These are phyloP conservation scores for Goniomonas avonlea DNA, from an alignment of 78 protist species.

Conservation along the genomic window DNA sequence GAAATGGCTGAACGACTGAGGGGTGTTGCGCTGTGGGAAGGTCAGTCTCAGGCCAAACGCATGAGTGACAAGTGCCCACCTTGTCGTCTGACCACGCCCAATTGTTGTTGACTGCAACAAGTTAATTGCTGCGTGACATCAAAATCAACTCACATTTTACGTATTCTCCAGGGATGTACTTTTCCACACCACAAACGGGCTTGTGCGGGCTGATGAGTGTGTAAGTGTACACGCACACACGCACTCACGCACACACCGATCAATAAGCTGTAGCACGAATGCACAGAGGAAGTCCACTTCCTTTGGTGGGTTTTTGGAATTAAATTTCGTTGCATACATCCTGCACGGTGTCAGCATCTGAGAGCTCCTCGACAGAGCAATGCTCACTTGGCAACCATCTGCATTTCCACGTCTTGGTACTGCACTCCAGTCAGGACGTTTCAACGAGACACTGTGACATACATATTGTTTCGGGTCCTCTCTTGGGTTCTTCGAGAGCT, in stretches of 20 bases:
- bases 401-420: conserved; percentile 19
- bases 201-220: background rate
- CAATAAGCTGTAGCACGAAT: background rate
- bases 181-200: background rate
- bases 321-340: background rate
- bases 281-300: background rate
- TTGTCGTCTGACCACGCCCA: background rate
- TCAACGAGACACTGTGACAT: too few species aligned
- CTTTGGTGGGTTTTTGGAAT: background rate
- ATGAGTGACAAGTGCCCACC: background rate
- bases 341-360: too few species aligned
- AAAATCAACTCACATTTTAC: too few species aligned
- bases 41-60: too few species aligned
- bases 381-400: conserved; percentile 22
- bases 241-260: conserved; percentile 1
- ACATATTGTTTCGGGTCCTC: too few species aligned
- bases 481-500: too few species aligned
- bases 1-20: conserved; percentile 78
- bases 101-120: too few species aligned
- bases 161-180: too few species aligned
- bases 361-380: too few species aligned
- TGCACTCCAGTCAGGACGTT: too few species aligned
- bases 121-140: too few species aligned
- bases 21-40: conserved; percentile 67
- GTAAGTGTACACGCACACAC: conserved; percentile 1